Base-by-base conservation (phyloP, 352 stramenopile species). In the Phytopythium mirpurense region DNA sequence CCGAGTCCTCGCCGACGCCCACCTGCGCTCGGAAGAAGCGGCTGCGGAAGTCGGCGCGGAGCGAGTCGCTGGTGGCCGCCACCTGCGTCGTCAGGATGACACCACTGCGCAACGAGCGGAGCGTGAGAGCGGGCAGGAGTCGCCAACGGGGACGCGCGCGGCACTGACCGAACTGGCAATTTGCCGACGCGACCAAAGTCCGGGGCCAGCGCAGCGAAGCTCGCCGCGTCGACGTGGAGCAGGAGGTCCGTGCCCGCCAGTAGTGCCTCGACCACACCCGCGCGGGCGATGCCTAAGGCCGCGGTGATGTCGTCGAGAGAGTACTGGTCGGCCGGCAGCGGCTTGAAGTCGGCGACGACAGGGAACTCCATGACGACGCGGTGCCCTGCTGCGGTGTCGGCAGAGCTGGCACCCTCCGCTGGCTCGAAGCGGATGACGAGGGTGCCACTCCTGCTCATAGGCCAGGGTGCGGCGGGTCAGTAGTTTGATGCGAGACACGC, bases 1-100 rank as follows among this genome's bases (percentile, higher is more conserved):
- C 89, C 0, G 88, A 88, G 58, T 98, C 92, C 69, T 98, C 92
- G 51, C 88, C 65, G 12, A 97, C 76, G 15, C 87, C 89, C n/a
- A 83, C 66, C 35, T 85, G 78, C 16, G 90, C 88, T 8, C 56
- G 87, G 72, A 97, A 98, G 65, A 95, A 96, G 31, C 65, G 65
- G 40, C 65, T 81, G 16, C 62, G 54, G 40, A 77, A 74, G 38
- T 89, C 69, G 11, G 73, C 58, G 0, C 47, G 51, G 14, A 45
- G 49, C 27, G 36, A 21, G 24, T 68, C 67, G 14, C 60, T 54
- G 5, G 29, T 9, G 29, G 29, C 29, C 5, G 29, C 23, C 15
- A 53, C 59, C 23, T 72, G 54, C 1, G 60, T 48, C 4, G 72
- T 82, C 31, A 82, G 63, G 23, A 70, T 35, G 40, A 82, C 51